These are phyloP conservation scores for Colletotrichum acutatum DNA, from an alignment of 2,329 filamentous ascomycete genomes.

Conservation along the genomic window DNA sequence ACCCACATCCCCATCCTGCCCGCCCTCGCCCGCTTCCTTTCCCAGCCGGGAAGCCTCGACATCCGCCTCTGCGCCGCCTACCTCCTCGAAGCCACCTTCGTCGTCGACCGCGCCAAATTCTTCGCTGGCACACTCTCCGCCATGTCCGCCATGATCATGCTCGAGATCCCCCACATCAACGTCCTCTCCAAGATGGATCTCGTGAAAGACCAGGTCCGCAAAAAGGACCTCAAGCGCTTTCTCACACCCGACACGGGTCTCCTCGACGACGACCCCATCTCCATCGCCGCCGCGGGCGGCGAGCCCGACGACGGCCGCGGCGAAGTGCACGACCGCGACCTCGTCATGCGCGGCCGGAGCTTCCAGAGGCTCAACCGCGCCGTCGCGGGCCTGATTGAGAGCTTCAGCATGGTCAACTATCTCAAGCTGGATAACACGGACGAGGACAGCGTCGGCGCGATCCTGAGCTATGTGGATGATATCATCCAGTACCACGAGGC, in stretches of 20 bases:
- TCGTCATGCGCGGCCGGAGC: conserved; percentile 82
- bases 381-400: conserved; percentile 91
- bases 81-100: conserved; percentile 93
- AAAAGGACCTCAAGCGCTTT: conserved; percentile 90
- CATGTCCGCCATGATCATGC: conserved; percentile 99
- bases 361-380: conserved; percentile 88
- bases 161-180: conserved; percentile 96
- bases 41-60: conserved; percentile 82
- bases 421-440: conserved; percentile 89
- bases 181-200: conserved; percentile 98
- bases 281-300: not conserved
- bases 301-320: conserved; percentile 63
- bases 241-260: conserved; percentile 86
- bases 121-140: conserved; percentile 95
- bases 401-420: conserved; percentile 98
- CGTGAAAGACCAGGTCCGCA: conserved; percentile 87
- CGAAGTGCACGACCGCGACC: conserved; percentile 73
- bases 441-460: conserved; percentile 87
- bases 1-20: conserved; percentile 96
- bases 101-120: conserved; percentile 96
- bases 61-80: conserved; percentile 94
- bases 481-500: conserved; percentile 94
- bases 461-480: conserved; percentile 94
- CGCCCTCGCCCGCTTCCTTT: conserved; percentile 83
- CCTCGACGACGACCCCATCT: conserved; percentile 79